Conservation (phyloP, 129 eudicot genomes). For the Centrapalus pauciflorus region DNA sequence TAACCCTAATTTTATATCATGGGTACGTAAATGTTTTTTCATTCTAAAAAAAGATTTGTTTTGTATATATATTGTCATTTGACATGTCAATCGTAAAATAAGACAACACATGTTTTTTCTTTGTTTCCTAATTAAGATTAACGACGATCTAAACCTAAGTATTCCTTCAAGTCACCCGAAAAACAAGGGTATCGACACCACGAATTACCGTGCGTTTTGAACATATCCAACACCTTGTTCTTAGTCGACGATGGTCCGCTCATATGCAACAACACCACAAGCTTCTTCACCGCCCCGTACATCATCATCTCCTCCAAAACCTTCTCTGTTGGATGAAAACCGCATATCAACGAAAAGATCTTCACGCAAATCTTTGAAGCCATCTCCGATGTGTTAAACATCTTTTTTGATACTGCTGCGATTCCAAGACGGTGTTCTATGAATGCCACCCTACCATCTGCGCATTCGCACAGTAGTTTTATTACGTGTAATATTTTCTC, state of each 20-base stretch:
- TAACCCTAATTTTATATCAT: background rate
- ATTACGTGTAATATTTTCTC: slow-evolving; percentile 52
- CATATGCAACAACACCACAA: slow-evolving; percentile 60
- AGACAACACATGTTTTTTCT: background rate
- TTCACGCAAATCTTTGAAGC: slow-evolving; percentile 60
- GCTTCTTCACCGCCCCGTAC: slow-evolving; percentile 58
- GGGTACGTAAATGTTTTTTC: background rate
- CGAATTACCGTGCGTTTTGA: slow-evolving; percentile 50
- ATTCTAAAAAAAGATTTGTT: background rate
- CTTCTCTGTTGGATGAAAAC: slow-evolving; percentile 53
- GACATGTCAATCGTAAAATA: slow-evolving; percentile 7
- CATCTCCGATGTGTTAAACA: slow-evolving; percentile 43
- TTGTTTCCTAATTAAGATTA: background rate
- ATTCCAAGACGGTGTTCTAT: slow-evolving; percentile 62
- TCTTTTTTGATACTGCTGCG: slow-evolving; percentile 46
- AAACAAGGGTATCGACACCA: slow-evolving; percentile 80
- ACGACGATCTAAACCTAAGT: slow-evolving; percentile 22
- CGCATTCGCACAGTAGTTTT: slow-evolving; percentile 58
- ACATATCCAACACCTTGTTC: slow-evolving; percentile 49
- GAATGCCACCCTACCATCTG: slow-evolving; percentile 77
- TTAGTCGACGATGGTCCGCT: slow-evolving; percentile 51
- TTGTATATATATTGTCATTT: background rate
- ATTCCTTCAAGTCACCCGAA: slow-evolving; percentile 54
- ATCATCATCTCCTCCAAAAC: slow-evolving; percentile 75
- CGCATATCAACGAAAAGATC: slow-evolving; percentile 52